Evolutionary conservation across 148 eudicot genomes (phyloP).

Genomic region (Vaccinium corymbosum): DNA sequence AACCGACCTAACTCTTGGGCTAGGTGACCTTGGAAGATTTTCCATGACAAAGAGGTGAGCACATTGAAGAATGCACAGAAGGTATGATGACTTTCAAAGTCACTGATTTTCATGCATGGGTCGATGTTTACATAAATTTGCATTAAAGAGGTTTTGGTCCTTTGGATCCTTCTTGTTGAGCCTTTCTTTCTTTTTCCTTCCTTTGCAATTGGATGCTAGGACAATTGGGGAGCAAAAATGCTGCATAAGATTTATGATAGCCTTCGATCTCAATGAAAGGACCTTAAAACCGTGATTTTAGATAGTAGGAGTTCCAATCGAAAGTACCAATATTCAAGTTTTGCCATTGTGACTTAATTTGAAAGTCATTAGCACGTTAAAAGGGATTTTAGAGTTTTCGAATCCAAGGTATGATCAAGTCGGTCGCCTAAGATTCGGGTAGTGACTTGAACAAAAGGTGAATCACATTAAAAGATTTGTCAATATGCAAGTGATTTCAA

Average conservation of each 20-base stretch:
- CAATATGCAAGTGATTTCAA: too few relatives aligned
- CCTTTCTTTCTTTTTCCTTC: not conserved
- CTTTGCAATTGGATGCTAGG: not conserved
- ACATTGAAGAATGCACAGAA: not conserved
- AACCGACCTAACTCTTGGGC: too few relatives aligned
- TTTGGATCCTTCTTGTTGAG: not conserved
- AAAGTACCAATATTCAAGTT: not conserved
- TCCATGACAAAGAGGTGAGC: constrained; percentile 6
- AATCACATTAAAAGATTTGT: too few relatives aligned
- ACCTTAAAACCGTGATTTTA: not conserved
- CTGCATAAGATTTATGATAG: not conserved
- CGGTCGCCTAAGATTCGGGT: too few relatives aligned
- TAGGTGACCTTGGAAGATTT: not conserved
- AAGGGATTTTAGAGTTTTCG: too few relatives aligned
- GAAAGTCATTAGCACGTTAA: not conserved
- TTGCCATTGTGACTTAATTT: not conserved
- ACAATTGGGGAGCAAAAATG: too few relatives aligned
- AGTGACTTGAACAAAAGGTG: too few relatives aligned
- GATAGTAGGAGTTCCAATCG: not conserved
- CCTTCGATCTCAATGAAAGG: not conserved
- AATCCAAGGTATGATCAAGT: too few relatives aligned
- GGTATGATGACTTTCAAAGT: not conserved
- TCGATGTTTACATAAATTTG: not conserved
- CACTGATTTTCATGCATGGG: not conserved
- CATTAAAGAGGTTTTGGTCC: not conserved